Conservation (phyloP, 495 filamentous ascomycete genomes). For the Aspergillus taichungensis region DNA sequence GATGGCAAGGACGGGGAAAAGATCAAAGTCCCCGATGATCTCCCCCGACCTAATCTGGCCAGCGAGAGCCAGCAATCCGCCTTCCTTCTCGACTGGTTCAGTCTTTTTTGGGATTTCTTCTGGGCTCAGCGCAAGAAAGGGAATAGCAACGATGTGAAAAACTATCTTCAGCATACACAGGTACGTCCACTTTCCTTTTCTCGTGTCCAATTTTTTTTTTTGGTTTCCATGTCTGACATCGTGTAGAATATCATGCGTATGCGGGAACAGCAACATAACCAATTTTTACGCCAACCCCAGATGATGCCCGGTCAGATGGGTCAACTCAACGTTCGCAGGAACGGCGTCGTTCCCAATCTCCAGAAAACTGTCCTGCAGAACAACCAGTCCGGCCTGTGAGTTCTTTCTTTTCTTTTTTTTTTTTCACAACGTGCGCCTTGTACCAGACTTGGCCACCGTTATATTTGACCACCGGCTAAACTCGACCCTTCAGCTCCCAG, state of each 20-base stretch:
- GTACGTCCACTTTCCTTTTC: constrained; percentile 43
- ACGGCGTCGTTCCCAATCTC: constrained; percentile 44
- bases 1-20: constrained; percentile 70
- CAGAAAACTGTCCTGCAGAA: constrained; percentile 72
- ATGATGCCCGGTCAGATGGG: constrained; percentile 59
- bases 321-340: constrained; percentile 42
- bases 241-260: constrained; percentile 32
- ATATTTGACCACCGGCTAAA: too few relatives aligned
- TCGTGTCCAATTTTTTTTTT: constrained; percentile 1
- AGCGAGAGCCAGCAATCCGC: constrained; percentile 55
- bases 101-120: constrained; percentile 92
- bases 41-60: constrained; percentile 65
- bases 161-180: constrained; percentile 75
- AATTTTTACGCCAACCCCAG: constrained; percentile 61
- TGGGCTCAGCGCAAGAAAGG: constrained; percentile 61
- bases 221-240: constrained; percentile 7
- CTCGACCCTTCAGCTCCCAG: constrained; percentile 33
- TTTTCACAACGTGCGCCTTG: too few relatives aligned
- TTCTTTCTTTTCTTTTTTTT: constrained; percentile 3
- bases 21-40: constrained; percentile 64
- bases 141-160: constrained; percentile 45
- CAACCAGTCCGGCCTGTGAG: constrained; percentile 42
- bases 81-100: constrained; percentile 93
- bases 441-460: too few relatives aligned
- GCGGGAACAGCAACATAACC: constrained; percentile 50